Percentiles rank a stretch among this genome's conserved stretches.
These are phyloP conservation scores for Lepidium sativum DNA, from an alignment of 345 rosid species.

Conservation along the genomic window DNA sequence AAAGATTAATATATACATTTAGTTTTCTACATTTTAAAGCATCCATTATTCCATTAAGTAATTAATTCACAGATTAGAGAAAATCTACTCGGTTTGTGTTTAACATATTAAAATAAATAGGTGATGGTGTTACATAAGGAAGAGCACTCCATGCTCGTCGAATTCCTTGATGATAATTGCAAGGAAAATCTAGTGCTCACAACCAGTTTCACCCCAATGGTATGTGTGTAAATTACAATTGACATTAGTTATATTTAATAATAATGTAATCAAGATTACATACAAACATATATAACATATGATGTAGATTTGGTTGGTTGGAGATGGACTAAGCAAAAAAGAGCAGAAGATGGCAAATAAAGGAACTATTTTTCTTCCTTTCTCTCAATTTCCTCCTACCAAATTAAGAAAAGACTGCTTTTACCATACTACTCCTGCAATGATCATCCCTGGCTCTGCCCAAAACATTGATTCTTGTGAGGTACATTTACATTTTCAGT, in stretches of 20 bases:
- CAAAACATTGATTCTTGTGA: constrained; percentile 75
- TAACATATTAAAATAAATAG: constrained; percentile 16
- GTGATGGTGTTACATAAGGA: constrained; percentile 30
- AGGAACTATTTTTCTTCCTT: constrained; percentile 58
- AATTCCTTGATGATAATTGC: constrained; percentile 17
- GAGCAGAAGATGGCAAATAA: constrained; percentile 46
- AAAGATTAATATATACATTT: too few species aligned
- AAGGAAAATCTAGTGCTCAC: constrained; percentile 32
- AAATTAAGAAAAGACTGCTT: constrained; percentile 40
- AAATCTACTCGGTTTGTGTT: not conserved
- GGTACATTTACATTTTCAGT: constrained; percentile 26
- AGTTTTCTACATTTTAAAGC: not conserved
- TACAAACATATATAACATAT: not conserved
- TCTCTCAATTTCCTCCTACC: constrained; percentile 51
- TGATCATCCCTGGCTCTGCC: constrained; percentile 40
- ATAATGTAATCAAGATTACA: not conserved
- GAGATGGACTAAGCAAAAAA: constrained; percentile 37
- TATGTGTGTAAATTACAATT: constrained; percentile 8
- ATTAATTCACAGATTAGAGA: not conserved
- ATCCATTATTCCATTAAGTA: not conserved
- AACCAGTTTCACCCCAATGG: constrained; percentile 31
- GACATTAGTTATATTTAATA: not conserved
- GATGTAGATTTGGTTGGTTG: constrained; percentile 56
- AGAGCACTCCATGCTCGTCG: constrained; percentile 35
- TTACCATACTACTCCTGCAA: constrained; percentile 55